These are phyloP conservation scores for Neurospora sp. DNA, from an alignment of 495 filamentous ascomycete genomes.

Conservation along the genomic window DNA sequence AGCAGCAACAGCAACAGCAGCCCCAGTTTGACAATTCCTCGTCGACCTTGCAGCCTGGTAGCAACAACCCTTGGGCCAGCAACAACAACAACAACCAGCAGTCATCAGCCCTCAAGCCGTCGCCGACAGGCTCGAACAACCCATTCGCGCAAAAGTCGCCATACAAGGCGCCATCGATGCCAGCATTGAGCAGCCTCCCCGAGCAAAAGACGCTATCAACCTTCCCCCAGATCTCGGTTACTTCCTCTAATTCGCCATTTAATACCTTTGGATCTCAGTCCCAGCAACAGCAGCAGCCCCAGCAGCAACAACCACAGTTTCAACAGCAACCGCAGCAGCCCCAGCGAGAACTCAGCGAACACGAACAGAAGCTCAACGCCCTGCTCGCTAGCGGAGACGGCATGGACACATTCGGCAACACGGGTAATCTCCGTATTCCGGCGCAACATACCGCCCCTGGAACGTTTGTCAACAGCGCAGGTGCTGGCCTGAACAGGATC, in stretches of 20 bases:
- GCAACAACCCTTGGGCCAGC: constrained; percentile 74
- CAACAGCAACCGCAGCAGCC: constrained; percentile 34
- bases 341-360: constrained; percentile 54
- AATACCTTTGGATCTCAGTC: constrained; percentile 13
- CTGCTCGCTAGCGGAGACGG: constrained; percentile 81
- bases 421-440: constrained; percentile 86
- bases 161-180: constrained; percentile 44
- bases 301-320: constrained; percentile 23
- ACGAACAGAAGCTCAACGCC: constrained; percentile 81
- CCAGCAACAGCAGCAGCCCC: constrained; percentile 16
- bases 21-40: constrained; percentile 38
- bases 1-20: constrained; percentile 39
- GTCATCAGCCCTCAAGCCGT: constrained; percentile 39
- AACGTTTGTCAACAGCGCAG: constrained; percentile 92
- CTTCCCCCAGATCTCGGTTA: constrained; percentile 17
- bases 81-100: constrained; percentile 39
- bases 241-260: constrained; percentile 5
- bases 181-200: constrained; percentile 56
- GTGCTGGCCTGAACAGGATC: constrained; percentile 59
- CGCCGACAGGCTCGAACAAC: constrained; percentile 89
- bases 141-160: constrained; percentile 62
- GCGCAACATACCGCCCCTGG: constrained; percentile 95
- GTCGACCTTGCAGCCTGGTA: constrained; percentile 57
- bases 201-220: constrained; percentile 57
- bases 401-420: constrained; percentile 94